Evolutionary conservation across 106 monocot genomes (phyloP), one percentile per base, ranked within the genome.

Genomic region (Alisma plantagoaquatica): DNA sequence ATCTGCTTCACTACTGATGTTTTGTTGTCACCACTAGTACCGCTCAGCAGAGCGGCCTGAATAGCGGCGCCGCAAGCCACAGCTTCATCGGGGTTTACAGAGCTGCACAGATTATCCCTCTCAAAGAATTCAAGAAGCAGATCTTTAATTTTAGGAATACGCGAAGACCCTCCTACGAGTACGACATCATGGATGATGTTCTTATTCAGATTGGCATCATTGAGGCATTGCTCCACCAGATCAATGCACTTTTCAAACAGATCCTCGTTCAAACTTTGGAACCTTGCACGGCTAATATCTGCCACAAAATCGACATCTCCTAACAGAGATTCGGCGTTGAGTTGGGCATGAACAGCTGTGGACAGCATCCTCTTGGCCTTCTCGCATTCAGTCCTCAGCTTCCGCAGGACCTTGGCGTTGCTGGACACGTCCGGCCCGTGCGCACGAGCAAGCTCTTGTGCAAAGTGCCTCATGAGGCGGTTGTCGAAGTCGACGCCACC

Each of bases 161-260:
- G 9, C 14, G 47, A 31, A 1, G 61, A 61, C 1, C 61, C 61
- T 6, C 46, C 61, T 19, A 61, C 61, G 4, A 61, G 61, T 0
- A 61, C 61, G 10, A 61, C 61, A 46, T 61, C 47, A 23, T 61
- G 31, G 1, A 61, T 31, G 1, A 32, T 1, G 22, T 18, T 46
- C 33, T 55, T 55, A 23, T 55, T 38, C 15, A 55, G 9, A 31
- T 55, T 55, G 33, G 55, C 55, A 50, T 83, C 83, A 23, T 63
- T 60, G 46, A 83, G 54, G 44, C 83, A 83, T 53, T 73, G 76
- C 73, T 77, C 69, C 6, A 82, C 76, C 72, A 55, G 50, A 82
- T n/a, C n/a, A n/a, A n/a, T n/a, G n/a, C n/a, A n/a, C n/a, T n/a
- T n/a, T n/a, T n/a, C n/a, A n/a, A n/a, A 76, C 4, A 80, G 46